Conservation (phyloP, 805 yeast species). For the Wickerhamiella parazyma region DNA sequence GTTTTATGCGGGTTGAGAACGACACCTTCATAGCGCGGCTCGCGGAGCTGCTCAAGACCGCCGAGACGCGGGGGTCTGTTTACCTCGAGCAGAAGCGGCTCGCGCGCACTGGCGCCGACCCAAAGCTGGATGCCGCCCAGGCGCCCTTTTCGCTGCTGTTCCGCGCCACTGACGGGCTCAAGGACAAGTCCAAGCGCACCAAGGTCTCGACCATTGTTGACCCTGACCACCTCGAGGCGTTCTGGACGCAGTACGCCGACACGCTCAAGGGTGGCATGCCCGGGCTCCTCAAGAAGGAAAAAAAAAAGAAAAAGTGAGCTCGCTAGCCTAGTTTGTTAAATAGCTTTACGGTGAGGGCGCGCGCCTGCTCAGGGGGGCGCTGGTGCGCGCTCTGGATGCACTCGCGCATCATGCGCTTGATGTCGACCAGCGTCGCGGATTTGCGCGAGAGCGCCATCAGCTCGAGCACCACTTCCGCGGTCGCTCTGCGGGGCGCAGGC, state of each 20-base stretch:
- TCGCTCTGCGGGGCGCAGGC: too few relatives aligned
- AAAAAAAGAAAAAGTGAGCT: conserved; percentile 50
- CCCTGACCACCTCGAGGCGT: conserved; percentile 44
- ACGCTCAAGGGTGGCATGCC: conserved; percentile 55
- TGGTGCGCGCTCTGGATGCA: too few relatives aligned
- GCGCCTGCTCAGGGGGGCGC: neutral
- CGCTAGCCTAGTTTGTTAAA: conserved; percentile 9
- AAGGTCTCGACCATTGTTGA: conserved; percentile 65
- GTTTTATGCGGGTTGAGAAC: conserved; percentile 13
- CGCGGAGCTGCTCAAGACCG: conserved; percentile 19
- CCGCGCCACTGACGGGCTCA: conserved; percentile 49
- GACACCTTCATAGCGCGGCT: conserved; percentile 23
- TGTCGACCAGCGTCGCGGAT: too few relatives aligned
- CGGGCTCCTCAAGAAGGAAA: conserved; percentile 73
- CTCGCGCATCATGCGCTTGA: too few relatives aligned
- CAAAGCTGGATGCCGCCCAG: conserved; percentile 14
- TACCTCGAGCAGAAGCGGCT: conserved; percentile 27
- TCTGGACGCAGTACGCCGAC: conserved; percentile 66
- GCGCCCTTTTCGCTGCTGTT: conserved; percentile 47
- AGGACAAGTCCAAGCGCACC: conserved; percentile 36
- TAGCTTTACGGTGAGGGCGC: too few relatives aligned
- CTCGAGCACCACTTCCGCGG: too few relatives aligned
- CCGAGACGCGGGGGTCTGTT: conserved; percentile 25
- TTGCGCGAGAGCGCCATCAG: too few relatives aligned
- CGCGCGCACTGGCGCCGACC: conserved; percentile 16